Conservation (phyloP, 306 rosid species). For the Cucumis cinereus region DNA sequence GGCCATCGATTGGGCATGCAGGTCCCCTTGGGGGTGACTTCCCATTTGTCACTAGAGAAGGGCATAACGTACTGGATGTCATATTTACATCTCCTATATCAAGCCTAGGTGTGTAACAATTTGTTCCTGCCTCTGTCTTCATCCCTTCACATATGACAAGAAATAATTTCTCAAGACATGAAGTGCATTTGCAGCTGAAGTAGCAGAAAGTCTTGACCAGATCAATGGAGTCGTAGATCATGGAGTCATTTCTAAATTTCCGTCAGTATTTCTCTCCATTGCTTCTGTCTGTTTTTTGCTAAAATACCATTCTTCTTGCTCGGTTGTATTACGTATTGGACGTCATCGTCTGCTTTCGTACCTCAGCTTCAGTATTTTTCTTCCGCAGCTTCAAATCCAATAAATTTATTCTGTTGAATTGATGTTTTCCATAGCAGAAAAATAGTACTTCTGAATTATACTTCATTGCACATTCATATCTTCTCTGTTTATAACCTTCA, state of each 20-base stretch:
- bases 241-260: conserved; percentile 61
- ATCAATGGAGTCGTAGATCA: conserved; percentile 61
- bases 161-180: conserved; percentile 4
- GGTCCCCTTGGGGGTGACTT: conserved; percentile 70
- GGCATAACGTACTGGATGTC: conserved; percentile 73
- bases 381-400: neutral
- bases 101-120: conserved; percentile 43
- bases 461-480: neutral
- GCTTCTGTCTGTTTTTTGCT: conserved; percentile 2
- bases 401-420: neutral
- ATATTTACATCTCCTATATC: conserved; percentile 78
- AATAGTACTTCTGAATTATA: neutral
- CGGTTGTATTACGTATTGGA: neutral
- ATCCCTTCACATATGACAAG: neutral
- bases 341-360: neutral
- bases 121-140: neutral
- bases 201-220: conserved; percentile 45
- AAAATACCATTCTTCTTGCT: neutral
- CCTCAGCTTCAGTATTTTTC: neutral
- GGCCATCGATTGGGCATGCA: conserved; percentile 62
- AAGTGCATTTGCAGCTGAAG: conserved; percentile 42
- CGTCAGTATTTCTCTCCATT: conserved; percentile 41
- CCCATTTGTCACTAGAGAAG: conserved; percentile 70
- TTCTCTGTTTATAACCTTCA: neutral
- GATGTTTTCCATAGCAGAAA: neutral